Conservation (phyloP, 164 flowering plant species). For the Vitis vinifera region DNA sequence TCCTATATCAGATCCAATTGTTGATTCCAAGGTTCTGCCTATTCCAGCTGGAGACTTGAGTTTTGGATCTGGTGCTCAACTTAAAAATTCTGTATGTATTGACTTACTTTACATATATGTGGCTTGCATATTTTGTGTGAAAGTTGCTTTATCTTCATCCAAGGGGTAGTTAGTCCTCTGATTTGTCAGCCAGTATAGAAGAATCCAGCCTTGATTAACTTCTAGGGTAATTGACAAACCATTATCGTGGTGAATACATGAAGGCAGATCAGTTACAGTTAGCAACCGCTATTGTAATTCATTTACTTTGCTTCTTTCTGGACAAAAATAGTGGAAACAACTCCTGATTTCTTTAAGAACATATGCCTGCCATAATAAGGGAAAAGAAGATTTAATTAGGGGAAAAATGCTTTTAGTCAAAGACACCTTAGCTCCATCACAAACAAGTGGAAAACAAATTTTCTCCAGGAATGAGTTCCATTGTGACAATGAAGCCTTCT, state of each 20-base stretch:
- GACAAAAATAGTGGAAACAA: no score
- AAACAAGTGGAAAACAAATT: background rate
- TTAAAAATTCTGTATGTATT: conserved; percentile 84
- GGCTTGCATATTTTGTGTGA: background rate
- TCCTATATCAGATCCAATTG: conserved; percentile 97
- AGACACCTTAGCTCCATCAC: no score
- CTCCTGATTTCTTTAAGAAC: no score
- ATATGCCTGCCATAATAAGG: no score
- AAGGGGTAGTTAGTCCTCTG: background rate
- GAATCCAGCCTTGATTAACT: background rate
- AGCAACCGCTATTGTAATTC: background rate
- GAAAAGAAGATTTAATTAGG: no score
- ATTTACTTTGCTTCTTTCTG: background rate
- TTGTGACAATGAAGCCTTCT: background rate
- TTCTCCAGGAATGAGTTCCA: background rate
- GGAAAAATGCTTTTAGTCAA: no score
- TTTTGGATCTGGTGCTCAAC: conserved; percentile 98
- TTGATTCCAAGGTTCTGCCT: conserved; percentile 88
- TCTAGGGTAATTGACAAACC: background rate
- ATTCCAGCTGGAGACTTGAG: conserved; percentile 98
- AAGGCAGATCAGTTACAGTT: background rate
- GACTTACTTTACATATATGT: background rate
- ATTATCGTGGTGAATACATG: no score
- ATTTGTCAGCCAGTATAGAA: background rate
- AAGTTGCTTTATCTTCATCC: background rate